Base-by-base conservation (phyloP, 2,329 filamentous ascomycete genomes). In the Thelonectria discophora region DNA sequence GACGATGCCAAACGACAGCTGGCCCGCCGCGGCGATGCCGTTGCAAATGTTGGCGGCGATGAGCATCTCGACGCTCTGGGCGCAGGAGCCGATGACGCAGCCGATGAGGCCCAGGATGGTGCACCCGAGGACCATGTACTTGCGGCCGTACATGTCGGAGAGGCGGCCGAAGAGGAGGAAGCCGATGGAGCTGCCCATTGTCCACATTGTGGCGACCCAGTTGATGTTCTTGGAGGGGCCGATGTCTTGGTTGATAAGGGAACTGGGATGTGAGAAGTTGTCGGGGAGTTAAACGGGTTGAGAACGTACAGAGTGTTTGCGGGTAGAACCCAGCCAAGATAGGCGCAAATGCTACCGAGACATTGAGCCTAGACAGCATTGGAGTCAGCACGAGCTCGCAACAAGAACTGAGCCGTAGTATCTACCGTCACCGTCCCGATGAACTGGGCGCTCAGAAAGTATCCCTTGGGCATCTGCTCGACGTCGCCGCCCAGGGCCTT, bases 91-190 rank as follows among this genome's bases (percentile, higher is more conserved):
- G n/a, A 80, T 65, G 59, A 79, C 75, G 64, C 72, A 75, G 21
- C 77, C 77, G 13, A 78, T 45, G 12, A 78, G 67, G 7, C 71
- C 73, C 13, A 80, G 71, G 1, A 70, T 40, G 5, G 67, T 74
- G 12, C 71, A 72, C 37, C 66, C 69, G 10, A 81, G 69, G 13
- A 77, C 74, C 62, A 78, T 74, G 72, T 75, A 80, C 57, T 78
- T 75, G 34, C 79, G 75, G 8, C 79, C 79, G 51, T 79, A 81
- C 40, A 81, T 73, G 62, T 81, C 77, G 8, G 75, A 77, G 1
- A 81, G 70, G n/a, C 79, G 77, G 47, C 79, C 79, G 21, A 78
- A 71, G 9, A 82, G 69, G 57, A 79, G 69, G 58, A 78, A 78
- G 27, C 75, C 76, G 46, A 79, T 72, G 39, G 73, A 74, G 15